A percentile compares a stretch with the other conserved stretches of the same genome.
phyloP scores from a whole-genome alignment of 2,329 filamentous ascomycete species.

The Periconia digitata region DNA sequence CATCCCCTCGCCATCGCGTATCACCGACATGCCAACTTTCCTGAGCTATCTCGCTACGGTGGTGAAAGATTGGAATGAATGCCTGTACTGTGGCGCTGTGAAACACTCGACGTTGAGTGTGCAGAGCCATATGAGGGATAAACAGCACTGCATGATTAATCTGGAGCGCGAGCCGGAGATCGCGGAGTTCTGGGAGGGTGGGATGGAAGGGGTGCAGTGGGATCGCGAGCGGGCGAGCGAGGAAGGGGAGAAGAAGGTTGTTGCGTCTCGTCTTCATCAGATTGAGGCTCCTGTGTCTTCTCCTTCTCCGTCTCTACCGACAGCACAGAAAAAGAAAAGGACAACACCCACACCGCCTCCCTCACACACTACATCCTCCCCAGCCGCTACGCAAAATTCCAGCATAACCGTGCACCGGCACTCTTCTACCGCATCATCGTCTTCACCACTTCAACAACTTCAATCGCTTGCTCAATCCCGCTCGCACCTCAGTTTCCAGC shows the following conservation, averaged over 20 bases:
- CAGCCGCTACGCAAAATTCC: too few species aligned
- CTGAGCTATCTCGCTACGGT: slow-evolving; percentile 33
- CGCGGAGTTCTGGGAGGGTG: slow-evolving; percentile 33
- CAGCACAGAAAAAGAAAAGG: too few species aligned
- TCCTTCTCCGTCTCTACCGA: too few species aligned
- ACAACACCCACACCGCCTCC: too few species aligned
- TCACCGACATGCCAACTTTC: slow-evolving; percentile 31
- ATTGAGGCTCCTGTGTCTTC: too few species aligned
- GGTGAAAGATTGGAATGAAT: slow-evolving; percentile 33
- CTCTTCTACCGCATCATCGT: too few species aligned
- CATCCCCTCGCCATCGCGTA: slow-evolving; percentile 25
- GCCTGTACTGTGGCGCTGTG: slow-evolving; percentile 37
- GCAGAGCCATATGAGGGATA: slow-evolving; percentile 42
- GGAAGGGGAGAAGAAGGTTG: too few species aligned
- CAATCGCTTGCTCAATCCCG: slow-evolving; percentile 14
- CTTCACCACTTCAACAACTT: too few species aligned
- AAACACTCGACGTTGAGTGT: slow-evolving; percentile 25
- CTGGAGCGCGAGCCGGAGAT: slow-evolving; percentile 35
- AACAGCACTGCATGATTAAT: slow-evolving; percentile 38
- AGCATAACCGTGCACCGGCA: too few species aligned
- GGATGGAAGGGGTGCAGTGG: neutral
- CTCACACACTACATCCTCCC: too few species aligned
- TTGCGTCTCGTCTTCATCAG: too few species aligned
- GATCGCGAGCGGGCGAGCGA: too few species aligned
- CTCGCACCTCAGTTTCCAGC: slow-evolving; percentile 17